Base-by-base conservation (phyloP, 306 rosid species). In the Vigna mungo region DNA sequence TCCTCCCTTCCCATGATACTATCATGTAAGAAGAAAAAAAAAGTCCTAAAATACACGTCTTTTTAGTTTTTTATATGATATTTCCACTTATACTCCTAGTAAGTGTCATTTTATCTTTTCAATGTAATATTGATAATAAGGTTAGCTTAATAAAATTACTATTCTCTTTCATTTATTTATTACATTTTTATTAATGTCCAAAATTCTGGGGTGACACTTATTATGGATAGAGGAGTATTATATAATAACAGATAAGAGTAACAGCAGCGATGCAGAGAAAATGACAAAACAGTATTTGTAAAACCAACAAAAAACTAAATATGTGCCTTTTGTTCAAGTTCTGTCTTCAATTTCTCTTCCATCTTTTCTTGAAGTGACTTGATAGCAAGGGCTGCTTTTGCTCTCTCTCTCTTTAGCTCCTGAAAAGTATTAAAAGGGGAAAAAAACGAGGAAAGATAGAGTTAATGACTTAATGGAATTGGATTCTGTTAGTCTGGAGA, bases 401-500 rank as follows among this genome's bases (percentile, higher is more conserved):
- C 81, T 82, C 85, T 86, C 68, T 92, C 99, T 83, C 97, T 88
- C 77, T 90, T 95, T 47, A 95, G 81, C 83, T 92, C 97, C 99
- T 92, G 89, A 68, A 73, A 72, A 51, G 20, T 60, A 58, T 71
- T 61, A 36, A 76, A 60, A 79, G 8, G 32, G 5, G 43, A 43
- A 49, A 34, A 21, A 18, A 20, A 70, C 61, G 78, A 70, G 67
- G 78, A 76, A 27, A 39, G 44, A 46, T 49, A 14, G 47, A 51
- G 3, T 53, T 49, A 14, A 18, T 37, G 47, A 74, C 70, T 60
- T 14, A 4, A 56, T 39, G 36, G 65, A 60, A 30, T 64, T 66
- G 54, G 59, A 67, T 78, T 44, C 65, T 63, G 25, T 18, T 46
- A 59, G 69, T 53, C 62, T 56, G 13, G 16, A 65, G 34, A 51